These are phyloP conservation scores for Coprinopsis cinerea DNA, from an alignment of 768 basidiomycete genomes.

Conservation along the genomic window DNA sequence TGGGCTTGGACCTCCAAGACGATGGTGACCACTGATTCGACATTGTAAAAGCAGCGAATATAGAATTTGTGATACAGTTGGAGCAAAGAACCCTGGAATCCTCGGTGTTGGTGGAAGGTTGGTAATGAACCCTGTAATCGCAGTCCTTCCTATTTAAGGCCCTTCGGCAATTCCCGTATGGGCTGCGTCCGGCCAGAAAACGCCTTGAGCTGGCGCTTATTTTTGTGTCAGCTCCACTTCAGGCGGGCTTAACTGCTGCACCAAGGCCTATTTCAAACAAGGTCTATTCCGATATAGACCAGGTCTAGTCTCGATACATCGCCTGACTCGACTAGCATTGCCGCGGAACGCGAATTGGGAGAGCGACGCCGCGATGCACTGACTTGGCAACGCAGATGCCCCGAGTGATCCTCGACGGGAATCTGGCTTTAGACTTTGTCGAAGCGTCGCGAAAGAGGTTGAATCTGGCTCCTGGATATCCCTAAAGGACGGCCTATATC, in stretches of 20 bases:
- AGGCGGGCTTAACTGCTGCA: not conserved
- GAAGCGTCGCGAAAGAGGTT: not conserved
- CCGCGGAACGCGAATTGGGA: constrained; percentile 11
- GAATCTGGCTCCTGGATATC: not conserved
- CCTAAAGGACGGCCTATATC: not conserved
- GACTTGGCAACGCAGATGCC: constrained; percentile 13
- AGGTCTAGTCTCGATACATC: not conserved
- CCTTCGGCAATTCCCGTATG: constrained; percentile 1
- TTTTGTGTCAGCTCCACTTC: not conserved
- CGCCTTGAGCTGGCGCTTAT: not conserved
- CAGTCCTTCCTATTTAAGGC: constrained; percentile 1
- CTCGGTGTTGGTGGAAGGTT: constrained; percentile 5
- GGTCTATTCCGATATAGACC: not conserved
- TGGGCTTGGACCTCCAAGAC: constrained; percentile 58
- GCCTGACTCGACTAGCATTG: not conserved
- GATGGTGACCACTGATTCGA: constrained; percentile 55
- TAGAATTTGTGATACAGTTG: not conserved
- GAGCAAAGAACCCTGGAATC: not conserved
- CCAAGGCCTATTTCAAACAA: not conserved
- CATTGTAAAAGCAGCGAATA: constrained; percentile 3
- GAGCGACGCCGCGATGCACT: constrained; percentile 5
- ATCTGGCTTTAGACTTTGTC: constrained; percentile 10
- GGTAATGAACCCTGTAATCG: not conserved
- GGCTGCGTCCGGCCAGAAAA: not conserved
- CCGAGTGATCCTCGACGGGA: constrained; percentile 18